Conservation (phyloP, 116 monocot species). For the Phalaenopsis hybrid region DNA sequence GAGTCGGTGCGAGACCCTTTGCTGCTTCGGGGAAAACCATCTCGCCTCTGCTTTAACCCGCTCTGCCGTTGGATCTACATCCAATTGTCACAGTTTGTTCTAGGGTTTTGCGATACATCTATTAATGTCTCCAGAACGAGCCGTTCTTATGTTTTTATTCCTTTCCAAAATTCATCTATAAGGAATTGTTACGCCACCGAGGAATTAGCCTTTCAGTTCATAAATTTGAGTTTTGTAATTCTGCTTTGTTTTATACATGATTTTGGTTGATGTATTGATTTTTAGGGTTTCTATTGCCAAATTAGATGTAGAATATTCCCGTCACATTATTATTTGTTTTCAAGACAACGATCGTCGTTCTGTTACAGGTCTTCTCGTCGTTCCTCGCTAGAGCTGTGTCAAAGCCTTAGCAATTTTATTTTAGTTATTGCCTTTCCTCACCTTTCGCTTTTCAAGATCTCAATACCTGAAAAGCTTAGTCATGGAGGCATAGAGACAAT, state of each 20-base stretch:
- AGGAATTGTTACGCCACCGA: background rate
- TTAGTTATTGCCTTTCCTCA: slow-evolving; percentile 5
- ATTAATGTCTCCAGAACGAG: background rate
- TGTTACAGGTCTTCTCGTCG: background rate
- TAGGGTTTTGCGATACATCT: background rate
- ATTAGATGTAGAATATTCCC: background rate
- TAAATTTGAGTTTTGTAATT: background rate
- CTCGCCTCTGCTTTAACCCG: background rate
- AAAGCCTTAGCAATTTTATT: background rate
- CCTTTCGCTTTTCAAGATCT: slow-evolving; percentile 9
- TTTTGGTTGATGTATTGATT: background rate
- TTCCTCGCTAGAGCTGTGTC: background rate
- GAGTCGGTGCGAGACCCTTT: no score
- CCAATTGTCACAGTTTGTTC: background rate
- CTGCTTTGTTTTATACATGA: background rate
- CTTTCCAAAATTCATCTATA: background rate
- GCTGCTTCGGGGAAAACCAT: no score
- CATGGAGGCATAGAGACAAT: slow-evolving; percentile 3
- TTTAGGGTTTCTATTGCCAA: background rate
- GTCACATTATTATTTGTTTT: background rate
- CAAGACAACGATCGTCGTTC: background rate
- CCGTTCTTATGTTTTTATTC: background rate
- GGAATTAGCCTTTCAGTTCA: background rate
- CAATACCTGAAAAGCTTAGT: slow-evolving; percentile 7
- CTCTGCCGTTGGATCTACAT: background rate